Evolutionary conservation across 1,139 yeast genomes (phyloP).

Genomic region (Geotrichum bryndzae): DNA sequence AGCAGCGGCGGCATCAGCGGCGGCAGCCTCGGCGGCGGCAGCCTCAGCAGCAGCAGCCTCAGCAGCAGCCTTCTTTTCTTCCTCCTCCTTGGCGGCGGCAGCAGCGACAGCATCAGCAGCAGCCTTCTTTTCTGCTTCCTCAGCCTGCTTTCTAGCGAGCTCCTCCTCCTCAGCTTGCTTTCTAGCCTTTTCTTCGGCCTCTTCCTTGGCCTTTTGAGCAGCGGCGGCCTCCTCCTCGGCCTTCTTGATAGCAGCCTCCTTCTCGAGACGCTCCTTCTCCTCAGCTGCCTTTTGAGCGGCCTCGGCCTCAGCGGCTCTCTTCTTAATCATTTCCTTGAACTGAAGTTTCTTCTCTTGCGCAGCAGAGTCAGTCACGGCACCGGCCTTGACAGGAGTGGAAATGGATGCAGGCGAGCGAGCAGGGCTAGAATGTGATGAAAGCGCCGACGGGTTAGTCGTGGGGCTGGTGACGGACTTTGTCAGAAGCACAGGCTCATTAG

Average conservation of each 20-base stretch:
- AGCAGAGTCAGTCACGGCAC: slow-evolving; percentile 19
- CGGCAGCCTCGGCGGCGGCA: slow-evolving; percentile 17
- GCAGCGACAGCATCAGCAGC: no score
- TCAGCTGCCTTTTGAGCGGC: slow-evolving; percentile 22
- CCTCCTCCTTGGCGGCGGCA: background rate
- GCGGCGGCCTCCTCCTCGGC: slow-evolving; percentile 15
- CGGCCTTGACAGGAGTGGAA: slow-evolving; percentile 21
- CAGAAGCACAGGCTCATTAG: slow-evolving; percentile 17
- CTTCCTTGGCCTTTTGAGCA: slow-evolving; percentile 23
- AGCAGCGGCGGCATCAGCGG: slow-evolving; percentile 6
- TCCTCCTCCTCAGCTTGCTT: slow-evolving; percentile 18
- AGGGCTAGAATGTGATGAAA: slow-evolving; percentile 10
- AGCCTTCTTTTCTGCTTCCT: slow-evolving; percentile 14
- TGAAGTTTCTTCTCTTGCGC: slow-evolving; percentile 21
- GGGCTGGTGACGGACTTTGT: slow-evolving; percentile 13
- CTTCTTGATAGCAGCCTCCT: slow-evolving; percentile 19
- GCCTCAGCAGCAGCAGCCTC: slow-evolving; percentile 16
- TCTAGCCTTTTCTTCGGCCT: slow-evolving; percentile 23
- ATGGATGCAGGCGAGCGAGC: slow-evolving; percentile 17
- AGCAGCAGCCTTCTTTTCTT: slow-evolving; percentile 20
- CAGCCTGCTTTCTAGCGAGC: slow-evolving; percentile 20
- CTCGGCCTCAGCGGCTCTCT: slow-evolving; percentile 22
- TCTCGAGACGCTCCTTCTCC: slow-evolving; percentile 23
- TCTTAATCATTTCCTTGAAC: slow-evolving; percentile 26
- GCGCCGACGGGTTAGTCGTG: slow-evolving; percentile 4